A percentile compares a stretch with the other conserved stretches of the same genome.
Conservation (phyloP, 805 yeast genomes). For the Saturnispora sanitii region DNA sequence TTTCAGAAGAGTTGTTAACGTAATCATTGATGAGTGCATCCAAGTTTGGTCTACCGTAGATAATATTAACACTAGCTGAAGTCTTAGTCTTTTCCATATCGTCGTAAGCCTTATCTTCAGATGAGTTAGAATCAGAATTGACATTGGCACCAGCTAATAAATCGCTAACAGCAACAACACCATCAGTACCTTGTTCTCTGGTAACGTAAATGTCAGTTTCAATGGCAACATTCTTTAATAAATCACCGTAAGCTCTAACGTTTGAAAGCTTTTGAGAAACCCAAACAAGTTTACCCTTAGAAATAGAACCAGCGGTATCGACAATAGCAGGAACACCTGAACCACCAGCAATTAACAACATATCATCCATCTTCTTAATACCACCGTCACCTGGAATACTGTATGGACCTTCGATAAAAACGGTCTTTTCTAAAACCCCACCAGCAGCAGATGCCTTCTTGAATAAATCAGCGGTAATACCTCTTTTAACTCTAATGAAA, state of each 20-base stretch:
- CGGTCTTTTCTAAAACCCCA: conserved; percentile 14
- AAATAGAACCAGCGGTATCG: conserved; percentile 28
- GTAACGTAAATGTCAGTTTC: conserved; percentile 31
- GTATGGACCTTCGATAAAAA: conserved; percentile 60
- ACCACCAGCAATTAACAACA: conserved; percentile 58
- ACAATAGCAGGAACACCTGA: conserved; percentile 54
- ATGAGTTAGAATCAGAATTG: conserved; percentile 3
- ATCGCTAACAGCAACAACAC: neutral
- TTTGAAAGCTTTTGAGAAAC: conserved; percentile 40
- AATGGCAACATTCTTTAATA: conserved; percentile 22
- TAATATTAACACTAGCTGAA: neutral
- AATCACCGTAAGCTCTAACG: conserved; percentile 31
- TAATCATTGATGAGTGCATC: conserved; percentile 26
- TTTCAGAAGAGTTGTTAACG: conserved; percentile 27
- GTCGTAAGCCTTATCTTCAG: conserved; percentile 9
- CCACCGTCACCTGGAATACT: conserved; percentile 38
- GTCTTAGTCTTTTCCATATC: conserved; percentile 8
- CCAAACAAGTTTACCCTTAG: conserved; percentile 46
- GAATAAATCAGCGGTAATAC: conserved; percentile 38
- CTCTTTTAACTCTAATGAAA: conserved; percentile 41
- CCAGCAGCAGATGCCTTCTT: conserved; percentile 14
- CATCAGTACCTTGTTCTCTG: conserved; percentile 17
- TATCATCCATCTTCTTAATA: conserved; percentile 37
- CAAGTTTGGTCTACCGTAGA: conserved; percentile 31
- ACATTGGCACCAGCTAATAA: neutral